Base-by-base conservation (phyloP, 2,329 filamentous ascomycete species). In the Boeremia exigua region DNA sequence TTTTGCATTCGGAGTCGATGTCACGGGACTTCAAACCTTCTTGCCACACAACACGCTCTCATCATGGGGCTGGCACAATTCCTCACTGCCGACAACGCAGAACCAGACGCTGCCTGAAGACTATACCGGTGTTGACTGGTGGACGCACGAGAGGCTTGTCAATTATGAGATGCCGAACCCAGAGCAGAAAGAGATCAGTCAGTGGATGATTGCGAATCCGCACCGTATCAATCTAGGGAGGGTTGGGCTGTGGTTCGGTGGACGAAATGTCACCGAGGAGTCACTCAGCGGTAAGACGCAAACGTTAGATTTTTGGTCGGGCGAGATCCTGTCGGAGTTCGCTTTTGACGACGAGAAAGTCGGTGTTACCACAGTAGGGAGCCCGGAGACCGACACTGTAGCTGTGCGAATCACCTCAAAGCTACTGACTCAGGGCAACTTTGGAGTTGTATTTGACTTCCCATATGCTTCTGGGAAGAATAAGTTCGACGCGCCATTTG, bases 401-500 rank as follows among this genome's bases (percentile, higher is more conserved):
- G 48, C 48, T 12, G 39, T 51, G 14, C 37, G 29, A 11, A 7
- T 51, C 19, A 12, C 39, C 5, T 50, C 48, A 1, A 25, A 28
- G 25, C 30, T 42, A 2, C 59, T 84, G 7, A 65, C 61, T 4
- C 58, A 59, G 1, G 77, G 74, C 0, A 59, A 64, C 4, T 63
- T 84, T 7, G 78, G 79, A 0, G 63, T 84, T 6, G 83, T 82
- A 59, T 78, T 84, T 50, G 81, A 84, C 49, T 84, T 82, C 50
- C 82, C 83, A 2, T 79, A 81, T 48, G 74, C 81, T 17, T 79
- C 76, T 14, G 74, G 75, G 10, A 67, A 68, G 25, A 80, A 81
- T 60, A 84, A 84, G 59, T 84, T 84, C 52, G 81, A 84, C 33
- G 81, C 80, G 2, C 82, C 82, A 1, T 84, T 80, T 56, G 81